Conservation (phyloP, 2,329 filamentous ascomycete genomes). For the Phoma sp. region DNA sequence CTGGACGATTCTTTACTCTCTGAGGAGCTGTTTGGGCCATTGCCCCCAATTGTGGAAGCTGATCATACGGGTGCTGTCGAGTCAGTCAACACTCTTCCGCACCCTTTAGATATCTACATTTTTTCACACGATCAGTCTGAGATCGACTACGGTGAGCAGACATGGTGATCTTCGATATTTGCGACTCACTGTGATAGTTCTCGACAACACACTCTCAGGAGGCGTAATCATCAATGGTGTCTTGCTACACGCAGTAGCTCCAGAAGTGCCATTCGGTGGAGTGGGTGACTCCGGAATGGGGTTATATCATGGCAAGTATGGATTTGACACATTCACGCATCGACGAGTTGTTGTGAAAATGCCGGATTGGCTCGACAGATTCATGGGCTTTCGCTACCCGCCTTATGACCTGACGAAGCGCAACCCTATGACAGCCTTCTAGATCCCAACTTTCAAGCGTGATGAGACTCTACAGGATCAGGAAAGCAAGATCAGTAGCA, state of each 20-base stretch:
- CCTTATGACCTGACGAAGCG: neutral
- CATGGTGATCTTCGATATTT: neutral
- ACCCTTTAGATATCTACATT: neutral
- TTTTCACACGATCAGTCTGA: slow-evolving; percentile 5
- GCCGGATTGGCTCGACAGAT: neutral
- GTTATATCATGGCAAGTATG: neutral
- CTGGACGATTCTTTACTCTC: neutral
- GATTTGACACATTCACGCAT: neutral
- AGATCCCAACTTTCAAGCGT: neutral
- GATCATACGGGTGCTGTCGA: neutral
- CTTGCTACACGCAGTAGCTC: slow-evolving; percentile 1
- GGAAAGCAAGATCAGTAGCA: neutral
- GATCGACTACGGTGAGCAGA: neutral
- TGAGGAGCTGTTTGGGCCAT: slow-evolving; percentile 1
- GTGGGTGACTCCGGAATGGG: neutral
- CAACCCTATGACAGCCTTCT: neutral
- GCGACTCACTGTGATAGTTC: neutral
- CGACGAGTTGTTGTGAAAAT: neutral
- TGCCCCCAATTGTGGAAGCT: neutral
- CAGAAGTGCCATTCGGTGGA: slow-evolving; percentile 2
- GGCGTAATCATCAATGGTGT: slow-evolving; percentile 2
- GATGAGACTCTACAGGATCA: slow-evolving; percentile 4
- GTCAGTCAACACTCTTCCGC: neutral
- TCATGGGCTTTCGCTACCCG: neutral
- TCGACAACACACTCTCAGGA: slow-evolving; percentile 3